A percentile compares a stretch with the other conserved stretches of the same genome.
These are phyloP conservation scores for Choiromyces venosus DNA, from an alignment of 495 filamentous ascomycete genomes.

Conservation along the genomic window DNA sequence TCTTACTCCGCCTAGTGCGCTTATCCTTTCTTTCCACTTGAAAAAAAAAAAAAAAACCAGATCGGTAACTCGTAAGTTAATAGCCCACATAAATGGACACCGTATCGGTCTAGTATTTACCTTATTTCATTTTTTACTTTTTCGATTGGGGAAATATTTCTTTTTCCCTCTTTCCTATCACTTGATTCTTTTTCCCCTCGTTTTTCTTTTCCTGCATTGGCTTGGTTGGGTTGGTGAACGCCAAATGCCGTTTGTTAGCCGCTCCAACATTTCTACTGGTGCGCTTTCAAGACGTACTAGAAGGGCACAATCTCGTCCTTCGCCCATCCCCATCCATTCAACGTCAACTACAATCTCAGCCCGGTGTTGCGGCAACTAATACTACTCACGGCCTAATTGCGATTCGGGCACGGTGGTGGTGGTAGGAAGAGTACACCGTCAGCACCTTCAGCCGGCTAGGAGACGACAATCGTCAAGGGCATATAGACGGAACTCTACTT, in stretches of 20 bases:
- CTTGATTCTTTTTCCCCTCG: background rate
- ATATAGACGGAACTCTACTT: constrained; percentile 6
- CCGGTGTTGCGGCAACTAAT: constrained; percentile 15
- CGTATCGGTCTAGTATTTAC: constrained; percentile 16
- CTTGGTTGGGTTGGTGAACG: background rate
- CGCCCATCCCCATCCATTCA: constrained; percentile 14
- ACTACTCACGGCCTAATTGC: constrained; percentile 19
- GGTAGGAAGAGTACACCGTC: constrained; percentile 28
- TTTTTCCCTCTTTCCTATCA: constrained; percentile 8
- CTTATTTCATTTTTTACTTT: constrained; percentile 19
- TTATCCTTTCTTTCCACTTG: background rate
- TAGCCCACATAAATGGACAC: constrained; percentile 14
- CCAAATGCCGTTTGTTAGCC: constrained; percentile 35
- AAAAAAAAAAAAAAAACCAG: background rate
- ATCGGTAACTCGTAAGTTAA: background rate
- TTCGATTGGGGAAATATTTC: constrained; percentile 10
- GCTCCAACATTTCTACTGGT: constrained; percentile 11
- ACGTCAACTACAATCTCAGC: background rate
- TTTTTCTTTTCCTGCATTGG: background rate
- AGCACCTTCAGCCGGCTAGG: constrained; percentile 18
- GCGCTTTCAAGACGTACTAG: constrained; percentile 18
- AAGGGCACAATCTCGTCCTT: constrained; percentile 14
- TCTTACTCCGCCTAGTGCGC: background rate
- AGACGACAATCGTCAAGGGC: background rate
- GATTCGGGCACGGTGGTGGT: constrained; percentile 21